These are phyloP conservation scores for Fomitopsis serialis DNA, from an alignment of 768 basidiomycete species.

Conservation along the genomic window DNA sequence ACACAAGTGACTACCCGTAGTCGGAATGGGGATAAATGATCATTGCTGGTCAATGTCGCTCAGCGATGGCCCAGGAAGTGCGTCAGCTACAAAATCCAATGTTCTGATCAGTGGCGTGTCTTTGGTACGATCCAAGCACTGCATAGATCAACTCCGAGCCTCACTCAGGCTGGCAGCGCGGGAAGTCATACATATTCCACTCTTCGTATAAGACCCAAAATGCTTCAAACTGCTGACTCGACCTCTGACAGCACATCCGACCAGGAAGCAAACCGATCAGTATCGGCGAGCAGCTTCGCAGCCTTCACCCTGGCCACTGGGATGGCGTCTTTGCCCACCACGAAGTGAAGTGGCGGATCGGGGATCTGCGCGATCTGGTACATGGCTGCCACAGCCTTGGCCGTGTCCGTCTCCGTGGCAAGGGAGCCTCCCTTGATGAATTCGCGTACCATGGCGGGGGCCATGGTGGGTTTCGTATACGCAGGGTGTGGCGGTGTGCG, in stretches of 20 bases:
- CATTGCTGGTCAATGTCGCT: no score
- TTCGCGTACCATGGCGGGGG: not conserved
- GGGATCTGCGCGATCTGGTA: constrained; percentile 5
- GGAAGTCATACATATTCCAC: no score
- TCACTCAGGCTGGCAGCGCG: no score
- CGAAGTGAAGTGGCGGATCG: constrained; percentile 11
- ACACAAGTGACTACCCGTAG: no score
- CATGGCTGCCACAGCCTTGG: constrained; percentile 2
- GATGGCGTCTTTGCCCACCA: constrained; percentile 11
- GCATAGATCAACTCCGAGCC: no score
- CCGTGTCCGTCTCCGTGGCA: not conserved
- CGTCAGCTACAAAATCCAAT: no score
- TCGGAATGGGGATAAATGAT: no score
- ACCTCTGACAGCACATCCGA: constrained; percentile 3
- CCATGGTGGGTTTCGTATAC: not conserved
- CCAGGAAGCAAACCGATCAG: constrained; percentile 7
- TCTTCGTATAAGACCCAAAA: no score
- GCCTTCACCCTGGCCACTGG: constrained; percentile 6
- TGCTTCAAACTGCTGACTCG: no score
- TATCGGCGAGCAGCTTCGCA: constrained; percentile 6
- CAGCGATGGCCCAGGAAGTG: no score
- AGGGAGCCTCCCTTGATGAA: not conserved
- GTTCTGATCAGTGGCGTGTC: no score
- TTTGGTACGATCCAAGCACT: no score
- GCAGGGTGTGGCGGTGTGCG: constrained; percentile 7